A percentile compares a stretch with the other conserved stretches of the same genome.
phyloP scores from a whole-genome alignment of 495 filamentous ascomycete genomes.

The Annulohypoxylon nitens region DNA sequence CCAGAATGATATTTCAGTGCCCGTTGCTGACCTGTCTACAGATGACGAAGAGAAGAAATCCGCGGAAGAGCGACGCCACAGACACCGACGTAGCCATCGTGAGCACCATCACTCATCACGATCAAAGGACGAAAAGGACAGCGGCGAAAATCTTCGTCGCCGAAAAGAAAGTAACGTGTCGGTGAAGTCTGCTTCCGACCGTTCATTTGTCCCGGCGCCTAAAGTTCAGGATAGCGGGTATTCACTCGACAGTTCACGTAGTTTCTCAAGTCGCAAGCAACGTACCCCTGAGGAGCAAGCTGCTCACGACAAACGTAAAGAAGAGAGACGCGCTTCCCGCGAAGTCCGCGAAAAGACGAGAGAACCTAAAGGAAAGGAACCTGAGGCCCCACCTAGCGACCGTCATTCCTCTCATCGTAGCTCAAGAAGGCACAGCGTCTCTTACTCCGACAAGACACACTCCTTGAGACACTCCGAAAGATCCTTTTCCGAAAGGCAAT shows the following conservation, averaged over 20 bases:
- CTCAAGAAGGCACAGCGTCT: constrained; percentile 55
- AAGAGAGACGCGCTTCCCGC: constrained; percentile 49
- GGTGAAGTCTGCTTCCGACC: constrained; percentile 51
- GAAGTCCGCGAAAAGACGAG: constrained; percentile 44
- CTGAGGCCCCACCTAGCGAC: constrained; percentile 37
- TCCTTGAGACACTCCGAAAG: constrained; percentile 36
- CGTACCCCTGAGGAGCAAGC: constrained; percentile 62
- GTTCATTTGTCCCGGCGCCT: constrained; percentile 47
- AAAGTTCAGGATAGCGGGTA: constrained; percentile 53
- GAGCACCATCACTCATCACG: constrained; percentile 36
- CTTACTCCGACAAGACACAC: constrained; percentile 46
- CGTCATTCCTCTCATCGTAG: constrained; percentile 51
- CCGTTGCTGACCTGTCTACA: constrained; percentile 63
- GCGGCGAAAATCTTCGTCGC: constrained; percentile 48
- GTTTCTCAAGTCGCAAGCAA: constrained; percentile 46
- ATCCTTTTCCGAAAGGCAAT: constrained; percentile 26
- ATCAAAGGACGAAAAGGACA: constrained; percentile 50
- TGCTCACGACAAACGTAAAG: constrained; percentile 60
- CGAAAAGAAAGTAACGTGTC: constrained; percentile 55
- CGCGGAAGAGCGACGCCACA: constrained; percentile 53
- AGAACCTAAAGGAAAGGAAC: constrained; percentile 47
- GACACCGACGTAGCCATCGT: constrained; percentile 51
- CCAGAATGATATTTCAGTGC: constrained; percentile 46
- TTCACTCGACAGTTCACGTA: constrained; percentile 50
- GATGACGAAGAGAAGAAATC: constrained; percentile 58